Conservation (phyloP, 768 basidiomycete genomes). For the Rubroboletus satanas region DNA sequence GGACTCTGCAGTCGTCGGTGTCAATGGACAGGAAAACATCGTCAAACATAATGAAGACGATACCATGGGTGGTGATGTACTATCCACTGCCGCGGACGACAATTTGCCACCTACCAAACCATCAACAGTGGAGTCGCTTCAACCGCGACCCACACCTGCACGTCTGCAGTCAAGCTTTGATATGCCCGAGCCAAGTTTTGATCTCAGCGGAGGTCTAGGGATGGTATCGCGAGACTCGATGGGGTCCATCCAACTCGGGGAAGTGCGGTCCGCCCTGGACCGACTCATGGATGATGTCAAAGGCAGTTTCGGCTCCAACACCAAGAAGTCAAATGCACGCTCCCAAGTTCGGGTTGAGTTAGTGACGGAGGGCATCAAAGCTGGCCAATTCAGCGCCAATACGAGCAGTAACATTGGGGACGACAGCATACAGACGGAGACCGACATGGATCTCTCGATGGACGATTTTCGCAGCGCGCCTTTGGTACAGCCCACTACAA, state of each 20-base stretch:
- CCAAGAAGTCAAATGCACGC: slow-evolving; percentile 12
- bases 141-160: slow-evolving; percentile 5
- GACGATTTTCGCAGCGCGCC: slow-evolving; percentile 24
- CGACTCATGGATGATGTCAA: slow-evolving; percentile 67
- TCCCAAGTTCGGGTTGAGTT: slow-evolving; percentile 25
- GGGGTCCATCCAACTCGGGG: slow-evolving; percentile 55
- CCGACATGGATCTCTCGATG: slow-evolving; percentile 30
- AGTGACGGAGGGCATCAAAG: slow-evolving; percentile 32
- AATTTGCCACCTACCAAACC: neutral
- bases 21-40: neutral
- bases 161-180: slow-evolving; percentile 14
- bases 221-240: slow-evolving; percentile 36
- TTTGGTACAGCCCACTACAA: slow-evolving; percentile 4
- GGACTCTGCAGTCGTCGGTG: slow-evolving; percentile 6
- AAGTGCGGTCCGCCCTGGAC: slow-evolving; percentile 72
- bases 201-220: slow-evolving; percentile 22
- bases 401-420: slow-evolving; percentile 31
- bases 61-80: neutral
- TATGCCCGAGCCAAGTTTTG: slow-evolving; percentile 23
- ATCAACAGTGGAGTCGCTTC: slow-evolving; percentile 1
- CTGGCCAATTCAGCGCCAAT: slow-evolving; percentile 33
- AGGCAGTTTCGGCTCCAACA: slow-evolving; percentile 25
- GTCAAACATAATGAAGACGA: neutral
- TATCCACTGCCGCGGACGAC: neutral
- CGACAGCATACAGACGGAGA: slow-evolving; percentile 31